These are phyloP conservation scores for Panicum virgatum DNA, from an alignment of 202 grass and related monocot genomes.

Conservation along the genomic window DNA sequence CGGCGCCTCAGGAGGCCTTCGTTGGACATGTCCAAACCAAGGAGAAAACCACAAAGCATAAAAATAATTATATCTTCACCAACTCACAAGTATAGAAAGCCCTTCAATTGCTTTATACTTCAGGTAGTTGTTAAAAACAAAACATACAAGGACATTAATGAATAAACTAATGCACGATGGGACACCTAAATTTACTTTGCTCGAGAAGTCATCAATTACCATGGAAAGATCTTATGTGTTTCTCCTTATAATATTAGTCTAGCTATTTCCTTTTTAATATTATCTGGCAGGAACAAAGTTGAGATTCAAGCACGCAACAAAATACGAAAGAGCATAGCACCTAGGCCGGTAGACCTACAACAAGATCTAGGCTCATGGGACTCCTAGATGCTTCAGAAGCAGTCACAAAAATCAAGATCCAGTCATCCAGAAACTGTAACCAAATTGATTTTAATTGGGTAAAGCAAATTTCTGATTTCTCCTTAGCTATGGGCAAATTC, in stretches of 20 bases:
- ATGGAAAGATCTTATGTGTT: not conserved
- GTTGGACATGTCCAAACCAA: no score
- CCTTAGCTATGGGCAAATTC: no score
- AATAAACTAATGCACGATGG: constrained; percentile 24
- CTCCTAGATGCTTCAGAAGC: not conserved
- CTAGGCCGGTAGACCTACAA: not conserved
- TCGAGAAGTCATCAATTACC: not conserved
- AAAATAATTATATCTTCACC: not conserved
- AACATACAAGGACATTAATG: not conserved
- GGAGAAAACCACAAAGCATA: not conserved
- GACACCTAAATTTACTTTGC: not conserved
- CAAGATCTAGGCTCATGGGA: not conserved
- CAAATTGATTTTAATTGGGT: no score
- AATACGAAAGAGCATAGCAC: not conserved
- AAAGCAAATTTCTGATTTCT: no score
- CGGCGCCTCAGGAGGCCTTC: no score
- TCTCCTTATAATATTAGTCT: not conserved
- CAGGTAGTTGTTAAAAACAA: not conserved
- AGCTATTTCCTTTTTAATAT: not conserved
- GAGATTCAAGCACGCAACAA: not conserved
- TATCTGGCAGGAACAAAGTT: not conserved
- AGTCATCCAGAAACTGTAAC: not conserved
- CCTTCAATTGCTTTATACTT: not conserved
- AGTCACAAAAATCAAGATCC: not conserved
- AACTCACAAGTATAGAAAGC: not conserved